Evolutionary conservation across 805 yeast species (phyloP), one percentile per base, ranked within the genome.

Genomic region (Candida ortonii): DNA sequence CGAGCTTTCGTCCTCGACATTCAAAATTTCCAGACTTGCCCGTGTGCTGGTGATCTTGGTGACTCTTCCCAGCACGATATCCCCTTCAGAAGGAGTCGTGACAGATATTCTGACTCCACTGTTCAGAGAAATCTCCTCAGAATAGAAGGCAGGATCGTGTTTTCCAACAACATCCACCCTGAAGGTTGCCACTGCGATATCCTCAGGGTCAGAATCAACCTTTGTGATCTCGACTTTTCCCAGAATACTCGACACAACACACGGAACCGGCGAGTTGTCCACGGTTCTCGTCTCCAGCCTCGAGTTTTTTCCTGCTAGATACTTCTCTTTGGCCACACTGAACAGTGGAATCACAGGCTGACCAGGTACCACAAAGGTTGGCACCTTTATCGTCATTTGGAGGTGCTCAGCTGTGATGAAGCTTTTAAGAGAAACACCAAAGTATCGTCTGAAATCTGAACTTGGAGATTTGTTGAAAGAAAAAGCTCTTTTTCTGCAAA

Each of bases 51-150:
- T 71, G 23, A 89, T 69, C 47, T 80, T 73, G 16, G 80, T 76
- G 16, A 93, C 83, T 35, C 78, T 69, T 1, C 86, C 86, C 14
- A 90, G 62, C 2, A 93, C 96, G 16, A 80, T 59, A 56, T 90
- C 96, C 18, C 84, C 83, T 44, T 86, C 96, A 43, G 78, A 75
- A 6, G 97, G 97, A 35, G 89, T 61, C 41, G 71, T 71, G 70
- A 56, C 35, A 12, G 53, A 36, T 23, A 44, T 23, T 19, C 47
- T 44, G 2, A 38, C 36, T 10, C n/a, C 16, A 9, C 28, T 22
- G n/a, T 38, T 30, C n/a, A 32, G 20, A 6, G 34, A 11, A 16
- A 17, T 12, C 4, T 14, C 10, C 3, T 29, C 6, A 7, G 34
- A 18, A 13, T 10, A 24, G 18, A 26, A 32, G 6, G 27, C 33